A percentile compares a stretch with the other conserved stretches of the same genome.
These are phyloP conservation scores for Ceratocystis destructans DNA, from an alignment of 2,329 filamentous ascomycete species.

Conservation along the genomic window DNA sequence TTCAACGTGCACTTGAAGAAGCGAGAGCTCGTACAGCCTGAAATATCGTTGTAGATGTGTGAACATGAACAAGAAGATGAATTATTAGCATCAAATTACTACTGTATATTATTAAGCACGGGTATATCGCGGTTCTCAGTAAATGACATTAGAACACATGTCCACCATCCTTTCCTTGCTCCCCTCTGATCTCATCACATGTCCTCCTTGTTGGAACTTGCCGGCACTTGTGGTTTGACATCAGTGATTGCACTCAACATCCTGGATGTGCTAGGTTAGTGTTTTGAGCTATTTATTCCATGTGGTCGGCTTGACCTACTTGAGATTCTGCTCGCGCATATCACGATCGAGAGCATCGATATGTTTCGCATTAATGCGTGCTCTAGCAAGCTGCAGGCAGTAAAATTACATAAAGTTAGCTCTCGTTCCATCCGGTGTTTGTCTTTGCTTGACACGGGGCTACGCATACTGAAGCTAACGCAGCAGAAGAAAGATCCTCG, in stretches of 20 bases:
- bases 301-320: conserved; percentile 23
- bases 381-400: conserved; percentile 22
- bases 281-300: neutral
- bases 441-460: neutral
- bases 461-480: conserved; percentile 51
- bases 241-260: conserved; percentile 16
- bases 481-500: conserved; percentile 49
- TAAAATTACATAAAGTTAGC: neutral
- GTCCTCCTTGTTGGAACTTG: conserved; percentile 12
- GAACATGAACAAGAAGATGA: neutral
- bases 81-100: neutral
- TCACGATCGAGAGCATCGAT: conserved; percentile 42
- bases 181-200: neutral
- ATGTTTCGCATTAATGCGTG: conserved; percentile 33
- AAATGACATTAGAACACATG: neutral
- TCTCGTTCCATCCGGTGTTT: neutral
- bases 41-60: neutral
- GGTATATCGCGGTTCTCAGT: conserved; percentile 10
- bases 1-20: conserved; percentile 36
- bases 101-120: conserved; percentile 8
- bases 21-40: conserved; percentile 22
- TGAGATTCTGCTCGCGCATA: conserved; percentile 42
- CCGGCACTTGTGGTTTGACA: conserved; percentile 16
- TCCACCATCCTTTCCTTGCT: neutral
- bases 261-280: neutral